phyloP scores from a whole-genome alignment of 208 protist species.

The Acanthamoeba lenticulata region DNA sequence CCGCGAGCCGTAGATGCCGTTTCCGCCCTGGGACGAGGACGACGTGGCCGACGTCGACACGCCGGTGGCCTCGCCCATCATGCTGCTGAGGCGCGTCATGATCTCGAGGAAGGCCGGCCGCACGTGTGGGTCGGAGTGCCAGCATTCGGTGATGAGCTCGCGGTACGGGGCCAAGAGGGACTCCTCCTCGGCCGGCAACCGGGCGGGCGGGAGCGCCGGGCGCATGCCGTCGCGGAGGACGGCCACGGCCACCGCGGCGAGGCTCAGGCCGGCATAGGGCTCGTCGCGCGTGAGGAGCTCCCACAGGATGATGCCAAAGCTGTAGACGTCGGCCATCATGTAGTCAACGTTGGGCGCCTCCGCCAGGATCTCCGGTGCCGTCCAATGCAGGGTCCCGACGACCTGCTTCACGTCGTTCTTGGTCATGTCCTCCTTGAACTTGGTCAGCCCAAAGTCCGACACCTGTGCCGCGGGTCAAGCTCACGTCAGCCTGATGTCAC shows the following conservation, averaged over 20 bases:
- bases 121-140: conserved; percentile 12
- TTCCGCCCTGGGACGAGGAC: neutral
- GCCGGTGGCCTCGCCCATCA: neutral
- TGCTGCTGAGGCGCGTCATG: conserved; percentile 26
- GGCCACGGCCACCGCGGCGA: neutral
- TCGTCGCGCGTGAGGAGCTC: conserved; percentile 42
- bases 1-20: neutral
- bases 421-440: conserved; percentile 50
- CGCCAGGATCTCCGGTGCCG: conserved; percentile 48
- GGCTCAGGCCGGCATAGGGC: conserved; percentile 40
- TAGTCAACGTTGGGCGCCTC: conserved; percentile 20
- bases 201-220: neutral
- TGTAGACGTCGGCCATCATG: conserved; percentile 56
- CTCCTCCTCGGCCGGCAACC: neutral
- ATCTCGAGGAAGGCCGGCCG: conserved; percentile 58
- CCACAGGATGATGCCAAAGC: conserved; percentile 61
- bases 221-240: conserved; percentile 18
- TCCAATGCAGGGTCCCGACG: conserved; percentile 45
- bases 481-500: too few species aligned
- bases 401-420: neutral
- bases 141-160: conserved; percentile 28
- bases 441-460: conserved; percentile 49
- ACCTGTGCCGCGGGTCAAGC: neutral
- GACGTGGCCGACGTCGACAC: neutral
- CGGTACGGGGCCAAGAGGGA: neutral